Percentiles rank a stretch among this genome's conserved stretches.
Conservation (phyloP, 2,329 filamentous ascomycete genomes). For the Pestalotiopsis sp. region DNA sequence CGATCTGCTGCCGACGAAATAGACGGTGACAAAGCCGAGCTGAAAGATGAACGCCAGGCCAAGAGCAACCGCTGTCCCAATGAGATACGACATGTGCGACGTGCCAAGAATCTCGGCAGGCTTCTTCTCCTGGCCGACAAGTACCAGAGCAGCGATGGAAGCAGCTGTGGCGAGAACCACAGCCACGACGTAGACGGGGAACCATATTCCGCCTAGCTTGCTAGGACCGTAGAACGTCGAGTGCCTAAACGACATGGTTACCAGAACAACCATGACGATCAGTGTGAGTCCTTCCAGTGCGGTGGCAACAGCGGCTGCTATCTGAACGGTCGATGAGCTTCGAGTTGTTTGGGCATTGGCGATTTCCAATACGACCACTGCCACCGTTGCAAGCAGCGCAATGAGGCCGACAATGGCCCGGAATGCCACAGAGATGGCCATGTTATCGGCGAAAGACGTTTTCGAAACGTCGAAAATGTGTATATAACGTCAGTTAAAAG, state of each 20-base stretch:
- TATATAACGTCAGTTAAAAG: background rate
- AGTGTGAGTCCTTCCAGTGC: conserved; percentile 40
- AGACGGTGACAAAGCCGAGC: conserved; percentile 48
- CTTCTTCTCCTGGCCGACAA: conserved; percentile 36
- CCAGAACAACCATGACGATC: conserved; percentile 35
- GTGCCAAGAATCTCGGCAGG: conserved; percentile 35
- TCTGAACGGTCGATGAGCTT: conserved; percentile 32
- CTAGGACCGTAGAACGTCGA: conserved; percentile 22
- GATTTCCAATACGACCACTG: conserved; percentile 41
- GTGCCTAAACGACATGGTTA: conserved; percentile 31
- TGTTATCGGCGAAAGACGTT: conserved; percentile 19
- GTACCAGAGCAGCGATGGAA: conserved; percentile 45
- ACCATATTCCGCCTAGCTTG: conserved; percentile 35
- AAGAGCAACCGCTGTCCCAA: conserved; percentile 47
- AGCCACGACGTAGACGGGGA: conserved; percentile 32
- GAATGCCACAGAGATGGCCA: conserved; percentile 37
- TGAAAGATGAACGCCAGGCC: conserved; percentile 49
- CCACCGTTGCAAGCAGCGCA: conserved; percentile 40
- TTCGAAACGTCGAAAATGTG: background rate
- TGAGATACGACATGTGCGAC: conserved; percentile 38
- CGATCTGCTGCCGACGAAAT: conserved; percentile 42
- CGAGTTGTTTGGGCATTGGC: conserved; percentile 39
- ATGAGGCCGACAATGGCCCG: conserved; percentile 38
- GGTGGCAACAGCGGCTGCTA: conserved; percentile 40
- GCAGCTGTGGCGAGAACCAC: conserved; percentile 48